These are phyloP conservation scores for Fraxinus cuspidata DNA, from an alignment of 257 asterid species.

Conservation along the genomic window DNA sequence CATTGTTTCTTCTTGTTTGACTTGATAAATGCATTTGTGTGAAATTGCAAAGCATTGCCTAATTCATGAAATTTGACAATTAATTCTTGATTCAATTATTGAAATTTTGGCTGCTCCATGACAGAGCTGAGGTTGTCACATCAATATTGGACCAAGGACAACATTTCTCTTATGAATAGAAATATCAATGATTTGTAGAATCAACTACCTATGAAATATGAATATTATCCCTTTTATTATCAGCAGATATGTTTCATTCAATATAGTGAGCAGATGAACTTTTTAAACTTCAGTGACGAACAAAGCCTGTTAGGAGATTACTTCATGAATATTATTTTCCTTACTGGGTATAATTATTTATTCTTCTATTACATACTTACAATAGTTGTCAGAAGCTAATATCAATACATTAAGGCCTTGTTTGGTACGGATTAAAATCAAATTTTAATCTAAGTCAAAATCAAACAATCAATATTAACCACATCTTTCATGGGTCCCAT, in stretches of 20 bases:
- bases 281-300: slow-evolving; percentile 7
- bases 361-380: slow-evolving; percentile 10
- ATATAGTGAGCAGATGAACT: not conserved
- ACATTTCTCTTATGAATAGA: slow-evolving; percentile 1
- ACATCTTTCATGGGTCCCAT: no score
- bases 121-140: slow-evolving; percentile 19
- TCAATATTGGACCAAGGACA: slow-evolving; percentile 11
- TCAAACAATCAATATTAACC: no score
- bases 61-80: not conserved
- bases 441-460: no score
- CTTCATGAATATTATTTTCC: slow-evolving; percentile 4
- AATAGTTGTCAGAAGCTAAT: not conserved
- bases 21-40: slow-evolving; percentile 15
- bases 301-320: not conserved
- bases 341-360: not conserved
- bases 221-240: not conserved
- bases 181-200: slow-evolving; percentile 5
- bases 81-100: not conserved
- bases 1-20: slow-evolving; percentile 8
- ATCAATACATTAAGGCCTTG: slow-evolving; percentile 9
- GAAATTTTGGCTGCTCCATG: not conserved
- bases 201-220: not conserved
- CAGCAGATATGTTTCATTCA: not conserved
- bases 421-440: no score
- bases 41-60: slow-evolving; percentile 4